A percentile compares a stretch with the other conserved stretches of the same genome.
Evolutionary conservation across 75 land plant species (phyloP).

Genomic region (Cupressus sempervirens): DNA sequence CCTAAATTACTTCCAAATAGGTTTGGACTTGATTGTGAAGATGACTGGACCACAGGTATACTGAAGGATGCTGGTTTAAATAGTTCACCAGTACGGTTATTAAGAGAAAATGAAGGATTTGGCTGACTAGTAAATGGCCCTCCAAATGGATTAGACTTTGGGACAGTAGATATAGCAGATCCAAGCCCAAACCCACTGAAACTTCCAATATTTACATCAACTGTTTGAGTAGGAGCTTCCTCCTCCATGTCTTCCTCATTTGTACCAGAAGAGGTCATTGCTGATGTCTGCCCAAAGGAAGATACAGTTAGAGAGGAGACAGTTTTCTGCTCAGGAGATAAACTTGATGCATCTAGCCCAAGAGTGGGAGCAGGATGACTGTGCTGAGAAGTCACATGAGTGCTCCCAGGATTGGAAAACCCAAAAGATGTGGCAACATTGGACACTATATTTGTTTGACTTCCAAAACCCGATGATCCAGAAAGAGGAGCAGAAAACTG

Average conservation of each 20-base stretch:
- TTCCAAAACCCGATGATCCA: constrained; percentile 5
- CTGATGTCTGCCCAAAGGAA: neutral
- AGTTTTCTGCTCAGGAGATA: neutral
- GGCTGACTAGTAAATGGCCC: constrained; percentile 25
- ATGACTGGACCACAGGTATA: constrained; percentile 53
- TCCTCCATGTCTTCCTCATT: constrained; percentile 99
- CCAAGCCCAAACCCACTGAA: constrained; percentile 75
- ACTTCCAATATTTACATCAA: constrained; percentile 39
- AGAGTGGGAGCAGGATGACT: neutral
- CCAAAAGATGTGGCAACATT: neutral
- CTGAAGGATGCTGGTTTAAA: constrained; percentile 85
- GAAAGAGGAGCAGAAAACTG: constrained; percentile 3
- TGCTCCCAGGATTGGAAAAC: neutral
- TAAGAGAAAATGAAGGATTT: constrained; percentile 28
- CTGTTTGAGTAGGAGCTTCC: constrained; percentile 51
- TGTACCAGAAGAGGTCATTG: constrained; percentile 17
- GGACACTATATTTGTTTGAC: neutral
- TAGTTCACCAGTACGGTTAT: constrained; percentile 55
- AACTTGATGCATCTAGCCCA: constrained; percentile 13
- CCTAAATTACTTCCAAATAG: constrained; percentile 28
- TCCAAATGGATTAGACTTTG: constrained; percentile 80
- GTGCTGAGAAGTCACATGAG: neutral
- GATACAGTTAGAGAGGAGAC: constrained; percentile 13
- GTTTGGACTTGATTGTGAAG: constrained; percentile 23
- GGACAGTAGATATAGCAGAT: constrained; percentile 32